These are phyloP conservation scores for Vicia sativa DNA, from an alignment of 306 rosid genomes.

Conservation along the genomic window DNA sequence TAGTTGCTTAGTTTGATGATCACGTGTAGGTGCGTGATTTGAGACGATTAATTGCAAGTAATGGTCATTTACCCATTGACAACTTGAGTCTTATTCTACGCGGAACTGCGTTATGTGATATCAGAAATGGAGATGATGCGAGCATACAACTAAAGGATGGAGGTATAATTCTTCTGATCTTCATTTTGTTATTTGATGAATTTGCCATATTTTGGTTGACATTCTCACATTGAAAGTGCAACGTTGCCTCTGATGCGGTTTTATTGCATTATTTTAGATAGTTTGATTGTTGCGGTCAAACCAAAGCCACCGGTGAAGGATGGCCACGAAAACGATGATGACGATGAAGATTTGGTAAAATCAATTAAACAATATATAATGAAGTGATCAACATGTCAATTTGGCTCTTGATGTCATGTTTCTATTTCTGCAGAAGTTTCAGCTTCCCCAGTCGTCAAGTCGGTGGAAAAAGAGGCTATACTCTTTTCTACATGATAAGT, in stretches of 20 bases:
- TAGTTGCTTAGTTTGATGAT: too few species aligned
- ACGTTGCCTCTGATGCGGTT: too few species aligned
- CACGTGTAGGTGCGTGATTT: constrained; percentile 64
- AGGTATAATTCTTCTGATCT: constrained; percentile 57
- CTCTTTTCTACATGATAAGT: constrained; percentile 72
- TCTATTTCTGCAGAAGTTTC: constrained; percentile 68
- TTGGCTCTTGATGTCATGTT: constrained; percentile 27
- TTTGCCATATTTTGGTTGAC: too few species aligned
- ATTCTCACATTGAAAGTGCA: too few species aligned
- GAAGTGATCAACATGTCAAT: constrained; percentile 24
- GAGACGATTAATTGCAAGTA: constrained; percentile 65
- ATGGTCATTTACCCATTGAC: constrained; percentile 56
- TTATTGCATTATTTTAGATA: constrained; percentile 51
- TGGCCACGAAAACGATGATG: constrained; percentile 68
- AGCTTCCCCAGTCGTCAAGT: constrained; percentile 83
- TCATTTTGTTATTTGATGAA: too few species aligned
- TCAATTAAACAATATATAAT: constrained; percentile 22
- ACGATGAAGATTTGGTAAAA: constrained; percentile 83
- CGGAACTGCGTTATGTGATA: constrained; percentile 74
- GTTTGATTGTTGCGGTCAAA: constrained; percentile 84
- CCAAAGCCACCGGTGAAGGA: constrained; percentile 82
- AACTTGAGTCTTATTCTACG: constrained; percentile 75
- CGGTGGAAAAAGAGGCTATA: constrained; percentile 79
- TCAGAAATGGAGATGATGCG: constrained; percentile 59
- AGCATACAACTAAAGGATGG: constrained; percentile 63